phyloP scores from a whole-genome alignment of 805 yeast species.

The Starmera dryadoides region DNA sequence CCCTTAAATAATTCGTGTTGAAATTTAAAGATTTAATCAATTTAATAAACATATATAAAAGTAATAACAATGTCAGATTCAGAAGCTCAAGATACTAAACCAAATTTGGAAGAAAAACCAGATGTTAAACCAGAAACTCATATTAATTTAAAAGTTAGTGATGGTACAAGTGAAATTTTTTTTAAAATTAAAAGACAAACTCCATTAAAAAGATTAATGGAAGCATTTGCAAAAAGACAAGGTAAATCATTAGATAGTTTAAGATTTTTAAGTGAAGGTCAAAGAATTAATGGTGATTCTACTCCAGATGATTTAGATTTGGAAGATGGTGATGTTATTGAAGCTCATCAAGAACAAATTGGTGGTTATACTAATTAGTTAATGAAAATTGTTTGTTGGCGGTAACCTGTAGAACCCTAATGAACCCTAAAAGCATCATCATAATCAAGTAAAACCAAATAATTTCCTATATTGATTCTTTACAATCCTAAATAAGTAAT shows the following conservation, averaged over 20 bases:
- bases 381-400: constrained; percentile 10
- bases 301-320: constrained; percentile 91
- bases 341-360: constrained; percentile 94
- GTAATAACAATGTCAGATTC: constrained; percentile 17
- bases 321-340: constrained; percentile 94
- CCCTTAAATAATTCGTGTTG: too few species aligned
- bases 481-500: too few species aligned
- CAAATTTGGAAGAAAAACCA: constrained; percentile 30
- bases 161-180: constrained; percentile 87
- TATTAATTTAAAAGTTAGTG: constrained; percentile 89
- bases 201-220: constrained; percentile 90
- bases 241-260: constrained; percentile 79
- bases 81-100: constrained; percentile 27
- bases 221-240: constrained; percentile 96
- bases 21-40: too few species aligned
- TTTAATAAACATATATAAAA: too few species aligned
- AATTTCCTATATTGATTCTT: too few species aligned
- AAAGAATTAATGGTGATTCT: constrained; percentile 77
- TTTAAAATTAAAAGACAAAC: constrained; percentile 93
- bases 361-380: constrained; percentile 35
- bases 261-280: constrained; percentile 91
- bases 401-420: too few species aligned
- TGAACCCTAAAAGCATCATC: too few species aligned
- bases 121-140: constrained; percentile 68
- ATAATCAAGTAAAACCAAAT: too few species aligned